These are phyloP conservation scores for Exophiala dermatitidis DNA, from an alignment of 2,329 filamentous ascomycete species.

Conservation along the genomic window DNA sequence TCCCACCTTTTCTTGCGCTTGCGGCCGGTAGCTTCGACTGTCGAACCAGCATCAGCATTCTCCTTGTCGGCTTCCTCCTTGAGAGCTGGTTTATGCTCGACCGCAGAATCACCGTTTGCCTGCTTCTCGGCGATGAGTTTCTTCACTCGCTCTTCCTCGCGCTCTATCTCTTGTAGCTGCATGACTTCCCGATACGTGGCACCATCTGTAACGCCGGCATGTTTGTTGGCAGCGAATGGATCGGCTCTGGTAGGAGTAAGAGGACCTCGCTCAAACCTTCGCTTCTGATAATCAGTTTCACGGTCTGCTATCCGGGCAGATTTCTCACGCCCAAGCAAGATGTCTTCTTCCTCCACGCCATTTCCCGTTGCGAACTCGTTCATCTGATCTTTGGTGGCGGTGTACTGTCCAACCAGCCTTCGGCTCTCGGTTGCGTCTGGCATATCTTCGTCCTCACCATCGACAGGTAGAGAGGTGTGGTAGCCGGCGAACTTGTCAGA, in stretches of 20 bases:
- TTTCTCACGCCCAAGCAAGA: conserved; percentile 77
- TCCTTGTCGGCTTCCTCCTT: conserved; percentile 62
- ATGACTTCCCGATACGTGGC: conserved; percentile 87
- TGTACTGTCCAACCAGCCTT: conserved; percentile 89
- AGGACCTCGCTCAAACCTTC: conserved; percentile 72
- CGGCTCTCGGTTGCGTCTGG: conserved; percentile 61
- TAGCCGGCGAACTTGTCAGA: conserved; percentile 82
- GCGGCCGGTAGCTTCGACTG: conserved; percentile 56
- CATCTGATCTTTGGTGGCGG: conserved; percentile 82
- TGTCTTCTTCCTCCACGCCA: conserved; percentile 86
- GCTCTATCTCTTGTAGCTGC: conserved; percentile 81
- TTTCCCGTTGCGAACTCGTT: conserved; percentile 83
- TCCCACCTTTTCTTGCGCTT: conserved; percentile 98
- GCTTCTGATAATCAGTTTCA: conserved; percentile 96
- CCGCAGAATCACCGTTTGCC: conserved; percentile 37
- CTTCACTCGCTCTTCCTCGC: conserved; percentile 82
- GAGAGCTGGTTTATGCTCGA: conserved; percentile 66
- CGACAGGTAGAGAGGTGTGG: conserved; percentile 76
- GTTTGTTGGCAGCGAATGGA: conserved; percentile 69
- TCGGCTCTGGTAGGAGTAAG: conserved; percentile 81
- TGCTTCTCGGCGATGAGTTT: conserved; percentile 72
- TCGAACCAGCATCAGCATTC: conserved; percentile 61
- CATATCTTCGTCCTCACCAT: conserved; percentile 72
- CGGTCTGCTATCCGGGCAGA: conserved; percentile 84
- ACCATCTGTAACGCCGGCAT: conserved; percentile 54